Evolutionary conservation across 805 yeast species (phyloP).

Genomic region (Hyphopichia homilentoma): DNA sequence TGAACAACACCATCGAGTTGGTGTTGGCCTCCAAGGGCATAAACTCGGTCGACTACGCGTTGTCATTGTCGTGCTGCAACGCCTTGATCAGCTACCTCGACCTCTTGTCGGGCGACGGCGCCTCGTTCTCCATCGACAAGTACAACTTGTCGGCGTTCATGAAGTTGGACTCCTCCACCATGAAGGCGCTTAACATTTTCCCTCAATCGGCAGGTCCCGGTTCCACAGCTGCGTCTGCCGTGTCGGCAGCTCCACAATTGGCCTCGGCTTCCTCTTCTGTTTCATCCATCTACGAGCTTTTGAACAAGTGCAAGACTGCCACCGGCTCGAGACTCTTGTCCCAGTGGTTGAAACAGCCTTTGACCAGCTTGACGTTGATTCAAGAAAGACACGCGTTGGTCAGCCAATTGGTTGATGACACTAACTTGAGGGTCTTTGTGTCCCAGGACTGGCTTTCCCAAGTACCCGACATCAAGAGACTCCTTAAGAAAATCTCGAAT

Average conservation of each 20-base stretch:
- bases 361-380: slow-evolving; percentile 61
- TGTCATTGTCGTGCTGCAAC: slow-evolving; percentile 60
- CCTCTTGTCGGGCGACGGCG: slow-evolving; percentile 53
- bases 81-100: slow-evolving; percentile 70
- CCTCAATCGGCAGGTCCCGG: slow-evolving; percentile 45
- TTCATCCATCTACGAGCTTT: slow-evolving; percentile 69
- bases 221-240: slow-evolving; percentile 22
- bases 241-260: slow-evolving; percentile 17
- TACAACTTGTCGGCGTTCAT: slow-evolving; percentile 78
- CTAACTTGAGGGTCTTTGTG: slow-evolving; percentile 59
- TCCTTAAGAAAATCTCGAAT: slow-evolving; percentile 59
- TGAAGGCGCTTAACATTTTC: slow-evolving; percentile 81
- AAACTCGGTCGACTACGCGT: slow-evolving; percentile 37
- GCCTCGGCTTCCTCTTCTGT: slow-evolving; percentile 15
- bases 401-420: slow-evolving; percentile 66
- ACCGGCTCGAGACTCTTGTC: slow-evolving; percentile 87
- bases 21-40: slow-evolving; percentile 55
- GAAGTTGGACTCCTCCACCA: slow-evolving; percentile 89
- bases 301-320: slow-evolving; percentile 83
- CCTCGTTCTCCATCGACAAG: slow-evolving; percentile 51
- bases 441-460: slow-evolving; percentile 63
- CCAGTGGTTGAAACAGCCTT: slow-evolving; percentile 96
- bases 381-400: slow-evolving; percentile 70
- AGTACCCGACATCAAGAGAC: slow-evolving; percentile 79
- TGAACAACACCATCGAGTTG: slow-evolving; percentile 26